Evolutionary conservation across 1,284 basidiomycete genomes (phyloP).

Genomic region (Cystobasidium pallidum): DNA sequence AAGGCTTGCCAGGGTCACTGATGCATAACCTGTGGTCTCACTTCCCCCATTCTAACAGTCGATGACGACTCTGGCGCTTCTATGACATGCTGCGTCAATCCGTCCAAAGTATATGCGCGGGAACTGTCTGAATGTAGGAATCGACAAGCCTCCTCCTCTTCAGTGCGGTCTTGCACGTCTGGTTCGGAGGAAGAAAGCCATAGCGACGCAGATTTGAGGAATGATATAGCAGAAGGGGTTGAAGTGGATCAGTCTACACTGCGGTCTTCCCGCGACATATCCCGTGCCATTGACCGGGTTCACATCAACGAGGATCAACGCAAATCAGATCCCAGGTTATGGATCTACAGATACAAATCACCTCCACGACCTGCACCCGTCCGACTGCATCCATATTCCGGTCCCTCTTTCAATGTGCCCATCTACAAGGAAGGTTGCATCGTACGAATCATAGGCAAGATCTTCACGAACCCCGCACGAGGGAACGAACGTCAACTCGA

Average conservation of each 20-base stretch:
- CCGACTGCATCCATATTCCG: neutral
- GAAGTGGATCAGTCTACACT: neutral
- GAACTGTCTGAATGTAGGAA: constrained; percentile 4
- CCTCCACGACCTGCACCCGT: constrained; percentile 23
- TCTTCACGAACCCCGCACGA: constrained; percentile 9
- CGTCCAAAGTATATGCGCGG: constrained; percentile 19
- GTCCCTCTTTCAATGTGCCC: constrained; percentile 3
- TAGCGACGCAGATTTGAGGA: neutral
- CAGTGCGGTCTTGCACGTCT: neutral
- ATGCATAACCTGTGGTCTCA: too few species aligned
- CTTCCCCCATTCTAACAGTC: constrained; percentile 1
- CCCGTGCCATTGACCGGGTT: neutral
- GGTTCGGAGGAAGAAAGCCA: neutral
- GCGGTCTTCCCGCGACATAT: neutral
- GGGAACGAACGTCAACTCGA: constrained; percentile 38
- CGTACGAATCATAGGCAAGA: constrained; percentile 27
- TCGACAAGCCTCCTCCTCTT: constrained; percentile 5
- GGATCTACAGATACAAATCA: constrained; percentile 40
- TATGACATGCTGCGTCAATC: constrained; percentile 37
- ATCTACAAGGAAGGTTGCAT: constrained; percentile 28
- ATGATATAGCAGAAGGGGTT: neutral
- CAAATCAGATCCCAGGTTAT: constrained; percentile 33
- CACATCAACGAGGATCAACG: neutral
- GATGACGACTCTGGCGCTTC: constrained; percentile 44
- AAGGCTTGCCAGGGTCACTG: too few species aligned